Conservation (phyloP, 306 rosid genomes). For the apple (Malus domestica) region ASM211411v1 NC_041799.1:12699501-12700000, state of each 20-base stretch:
- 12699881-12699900: neutral
- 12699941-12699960: conserved; percentile 1
- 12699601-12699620: neutral
- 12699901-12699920: conserved; percentile 1
- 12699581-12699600: neutral
- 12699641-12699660: too few relatives aligned
- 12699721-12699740: neutral
- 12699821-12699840: neutral
- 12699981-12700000: neutral
- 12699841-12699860: neutral
- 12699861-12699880: neutral
- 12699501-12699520: too few relatives aligned
- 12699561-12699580: neutral
- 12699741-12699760: neutral
- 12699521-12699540: too few relatives aligned
- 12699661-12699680: neutral
- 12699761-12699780: neutral
- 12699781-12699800: neutral
- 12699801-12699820: conserved; percentile 1
- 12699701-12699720: neutral
- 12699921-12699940: neutral
- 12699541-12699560: neutral
- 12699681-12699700: neutral
- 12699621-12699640: neutral
- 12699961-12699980: conserved; percentile 2